Evolutionary conservation across 306 rosid species (phyloP), one percentile per base, ranked within the genome.

Genomic region (Dalbergia oliveri): DNA sequence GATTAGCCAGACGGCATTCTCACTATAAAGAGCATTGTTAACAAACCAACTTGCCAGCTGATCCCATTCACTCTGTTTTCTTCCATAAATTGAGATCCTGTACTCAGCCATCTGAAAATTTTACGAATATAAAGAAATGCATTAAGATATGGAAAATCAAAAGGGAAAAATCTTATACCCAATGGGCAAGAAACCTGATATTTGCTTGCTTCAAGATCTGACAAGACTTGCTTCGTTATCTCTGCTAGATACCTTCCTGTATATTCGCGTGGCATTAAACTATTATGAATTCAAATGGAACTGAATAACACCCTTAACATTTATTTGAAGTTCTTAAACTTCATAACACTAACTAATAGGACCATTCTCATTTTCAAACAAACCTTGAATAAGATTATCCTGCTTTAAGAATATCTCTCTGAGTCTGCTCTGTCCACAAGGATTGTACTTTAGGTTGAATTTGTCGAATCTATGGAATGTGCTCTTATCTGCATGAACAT

Each of bases 361-460:
- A 66, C 43, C 51, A 68, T 78, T 75, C 60, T 66, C 31, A 69
- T 56, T 69, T 33, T 45, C 77, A 76, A 41, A 72, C 93, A 77
- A 73, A 93, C 98, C 98, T 86, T 93, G 98, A 78, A 93, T 93
- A 82, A 93, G 97, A 81, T 93, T 93, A 84, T 93, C 98, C 86
- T 93, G 98, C 88, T 93, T 93, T 81, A 93, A 86, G 84, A 93
- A 93, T 86, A 93, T 93, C 87, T 93, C 98, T 80, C 98, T 85
- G 31, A 93, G 97, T 86, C 98, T 88, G 80, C 98, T 93, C 86
- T 93, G 98, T 75, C 98, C 98, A 87, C 97, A 93, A 47, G 98
- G 98, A 86, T 93, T 93, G 82, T 93, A 93, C 89, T 93, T 93
- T 3, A 93, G 86, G 86, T 93, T 93, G 92, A 93, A 93, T 66